phyloP scores from a whole-genome alignment of 1,284 basidiomycete species.

The Boletus calvinii region DNA sequence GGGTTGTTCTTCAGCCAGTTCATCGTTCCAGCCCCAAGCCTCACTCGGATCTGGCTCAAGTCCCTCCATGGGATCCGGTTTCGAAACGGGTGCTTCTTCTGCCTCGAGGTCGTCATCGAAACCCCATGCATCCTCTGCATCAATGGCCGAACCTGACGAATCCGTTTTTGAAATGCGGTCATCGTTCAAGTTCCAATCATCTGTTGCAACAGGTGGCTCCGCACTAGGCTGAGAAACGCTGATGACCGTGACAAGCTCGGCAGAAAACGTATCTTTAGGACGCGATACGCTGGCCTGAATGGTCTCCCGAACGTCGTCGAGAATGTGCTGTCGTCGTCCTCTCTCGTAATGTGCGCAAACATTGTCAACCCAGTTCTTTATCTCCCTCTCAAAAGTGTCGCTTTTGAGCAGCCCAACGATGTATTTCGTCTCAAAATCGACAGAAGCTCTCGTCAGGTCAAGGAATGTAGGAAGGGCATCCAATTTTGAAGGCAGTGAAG shows the following conservation, averaged over 20 bases:
- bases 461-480: constrained; percentile 60
- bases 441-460: constrained; percentile 50
- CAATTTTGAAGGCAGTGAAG: constrained; percentile 64
- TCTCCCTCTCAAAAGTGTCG: constrained; percentile 46
- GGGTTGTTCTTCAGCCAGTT: constrained; percentile 22
- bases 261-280: constrained; percentile 35
- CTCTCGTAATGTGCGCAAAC: constrained; percentile 72
- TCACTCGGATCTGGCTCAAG: constrained; percentile 43
- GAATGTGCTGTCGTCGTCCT: constrained; percentile 58
- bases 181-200: constrained; percentile 11
- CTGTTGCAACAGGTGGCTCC: constrained; percentile 2
- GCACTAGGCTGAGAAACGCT: not conserved
- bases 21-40: constrained; percentile 69
- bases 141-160: constrained; percentile 23
- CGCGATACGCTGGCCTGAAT: constrained; percentile 38
- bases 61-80: constrained; percentile 12
- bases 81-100: constrained; percentile 14
- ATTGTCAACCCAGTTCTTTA: constrained; percentile 61
- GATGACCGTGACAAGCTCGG: constrained; percentile 31
- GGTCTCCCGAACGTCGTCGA: constrained; percentile 54
- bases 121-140: constrained; percentile 50
- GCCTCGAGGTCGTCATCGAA: constrained; percentile 50
- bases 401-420: constrained; percentile 52
- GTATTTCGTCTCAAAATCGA: constrained; percentile 60
- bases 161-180: constrained; percentile 11